Conservation (phyloP, 140 eudicot genomes). For the Bidens hawaiensis region DNA sequence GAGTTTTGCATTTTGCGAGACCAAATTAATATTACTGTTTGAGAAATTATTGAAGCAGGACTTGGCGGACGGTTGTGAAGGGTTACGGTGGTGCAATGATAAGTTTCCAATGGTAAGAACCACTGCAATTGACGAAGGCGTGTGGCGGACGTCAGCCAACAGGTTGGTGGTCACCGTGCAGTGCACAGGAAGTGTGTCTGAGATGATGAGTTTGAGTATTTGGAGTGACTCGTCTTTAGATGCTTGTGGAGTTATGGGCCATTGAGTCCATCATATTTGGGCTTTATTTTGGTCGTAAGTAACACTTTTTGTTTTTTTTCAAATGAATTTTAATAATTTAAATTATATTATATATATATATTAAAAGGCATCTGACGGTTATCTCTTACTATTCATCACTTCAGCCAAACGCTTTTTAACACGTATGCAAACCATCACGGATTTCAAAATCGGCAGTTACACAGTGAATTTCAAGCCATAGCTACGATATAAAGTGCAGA, state of each 20-base stretch:
- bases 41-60: constrained; percentile 8
- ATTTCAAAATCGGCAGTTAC: no score
- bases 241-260: constrained; percentile 29
- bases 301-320: no score
- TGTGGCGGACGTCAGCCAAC: constrained; percentile 25
- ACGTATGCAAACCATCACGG: no score
- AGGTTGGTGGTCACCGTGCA: constrained; percentile 30
- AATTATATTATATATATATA: no score
- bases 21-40: constrained; percentile 5
- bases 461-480: no score
- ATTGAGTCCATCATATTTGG: constrained; percentile 19
- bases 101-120: constrained; percentile 29
- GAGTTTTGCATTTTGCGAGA: constrained; percentile 7
- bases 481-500: no score
- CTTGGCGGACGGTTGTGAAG: constrained; percentile 3
- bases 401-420: no score
- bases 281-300: not conserved
- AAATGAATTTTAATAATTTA: no score
- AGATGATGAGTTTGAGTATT: not conserved
- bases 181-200: no score
- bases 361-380: no score
- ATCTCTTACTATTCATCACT: no score
- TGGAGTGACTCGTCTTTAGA: not conserved
- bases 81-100: constrained; percentile 8
- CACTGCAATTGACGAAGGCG: constrained; percentile 32